phyloP scores from a whole-genome alignment of 257 asterid genomes.

The Rauvolfia tetraphylla region DNA sequence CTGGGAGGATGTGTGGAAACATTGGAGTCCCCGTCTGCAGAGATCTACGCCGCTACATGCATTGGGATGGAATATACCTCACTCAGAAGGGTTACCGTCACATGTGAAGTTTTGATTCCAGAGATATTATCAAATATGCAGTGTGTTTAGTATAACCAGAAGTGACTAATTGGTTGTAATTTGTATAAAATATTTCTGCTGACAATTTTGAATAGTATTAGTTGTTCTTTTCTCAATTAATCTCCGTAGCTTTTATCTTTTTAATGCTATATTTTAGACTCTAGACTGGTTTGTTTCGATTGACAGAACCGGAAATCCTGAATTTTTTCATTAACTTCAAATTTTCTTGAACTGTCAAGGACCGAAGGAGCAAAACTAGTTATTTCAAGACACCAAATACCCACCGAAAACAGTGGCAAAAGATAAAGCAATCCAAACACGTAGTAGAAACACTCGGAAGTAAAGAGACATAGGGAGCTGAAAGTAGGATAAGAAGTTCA shows the following conservation, averaged over 20 bases:
- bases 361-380: no score
- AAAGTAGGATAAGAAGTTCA: neutral
- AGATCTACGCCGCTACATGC: slow-evolving; percentile 7
- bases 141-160: neutral
- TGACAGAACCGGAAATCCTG: no score
- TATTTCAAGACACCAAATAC: no score
- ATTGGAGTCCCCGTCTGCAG: slow-evolving; percentile 17
- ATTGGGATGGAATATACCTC: slow-evolving; percentile 36
- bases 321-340: no score
- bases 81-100: slow-evolving; percentile 23
- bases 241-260: no score
- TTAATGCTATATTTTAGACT: no score
- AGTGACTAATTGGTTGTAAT: no score
- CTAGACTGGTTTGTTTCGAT: no score
- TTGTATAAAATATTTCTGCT: no score
- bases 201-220: no score
- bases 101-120: neutral
- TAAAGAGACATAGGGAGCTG: neutral
- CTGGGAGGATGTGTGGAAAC: slow-evolving; percentile 18
- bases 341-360: no score
- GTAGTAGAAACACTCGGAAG: neutral
- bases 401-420: neutral
- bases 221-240: no score
- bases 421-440: neutral
- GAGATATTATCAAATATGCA: neutral